Evolutionary conservation across 2,329 filamentous ascomycete genomes (phyloP).

Genomic region (Fusarium algeriense): DNA sequence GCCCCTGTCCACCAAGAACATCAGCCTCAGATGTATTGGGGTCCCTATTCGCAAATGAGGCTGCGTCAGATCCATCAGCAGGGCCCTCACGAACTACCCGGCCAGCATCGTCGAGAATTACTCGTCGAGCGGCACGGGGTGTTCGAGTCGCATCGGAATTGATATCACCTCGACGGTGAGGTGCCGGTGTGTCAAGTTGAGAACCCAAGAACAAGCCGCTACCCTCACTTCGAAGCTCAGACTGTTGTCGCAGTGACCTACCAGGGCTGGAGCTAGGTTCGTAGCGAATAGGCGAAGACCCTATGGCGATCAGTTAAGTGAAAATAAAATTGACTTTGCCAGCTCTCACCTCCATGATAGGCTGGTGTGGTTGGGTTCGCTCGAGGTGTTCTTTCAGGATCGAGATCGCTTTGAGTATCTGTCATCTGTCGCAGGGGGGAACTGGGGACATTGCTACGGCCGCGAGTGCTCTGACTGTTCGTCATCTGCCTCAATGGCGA

Average conservation of each 20-base stretch:
- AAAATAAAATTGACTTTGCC: not conserved
- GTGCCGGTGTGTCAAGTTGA: constrained; percentile 67
- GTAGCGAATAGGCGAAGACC: constrained; percentile 93
- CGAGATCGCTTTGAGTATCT: constrained; percentile 64
- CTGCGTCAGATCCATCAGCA: constrained; percentile 66
- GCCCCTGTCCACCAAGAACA: constrained; percentile 82
- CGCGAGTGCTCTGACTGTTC: constrained; percentile 65
- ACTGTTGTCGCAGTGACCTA: constrained; percentile 71
- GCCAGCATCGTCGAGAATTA: constrained; percentile 71
- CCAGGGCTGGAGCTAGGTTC: constrained; percentile 89
- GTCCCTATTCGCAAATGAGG: constrained; percentile 73
- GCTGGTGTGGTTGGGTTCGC: constrained; percentile 70
- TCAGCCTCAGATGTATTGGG: constrained; percentile 94
- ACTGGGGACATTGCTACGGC: constrained; percentile 60
- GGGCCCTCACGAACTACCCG: constrained; percentile 68
- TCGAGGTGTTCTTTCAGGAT: constrained; percentile 76
- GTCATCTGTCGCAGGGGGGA: constrained; percentile 71
- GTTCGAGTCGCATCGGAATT: constrained; percentile 79
- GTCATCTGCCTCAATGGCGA: constrained; percentile 70
- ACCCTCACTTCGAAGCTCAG: constrained; percentile 83
- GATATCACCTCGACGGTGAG: constrained; percentile 81
- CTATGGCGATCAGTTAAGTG: constrained; percentile 59
- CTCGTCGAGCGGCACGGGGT: constrained; percentile 63
- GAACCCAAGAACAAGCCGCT: constrained; percentile 85
- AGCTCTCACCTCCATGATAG: constrained; percentile 70